Base-by-base conservation (phyloP, 768 basidiomycete species). In the Rhodotorula graminis region DNA sequence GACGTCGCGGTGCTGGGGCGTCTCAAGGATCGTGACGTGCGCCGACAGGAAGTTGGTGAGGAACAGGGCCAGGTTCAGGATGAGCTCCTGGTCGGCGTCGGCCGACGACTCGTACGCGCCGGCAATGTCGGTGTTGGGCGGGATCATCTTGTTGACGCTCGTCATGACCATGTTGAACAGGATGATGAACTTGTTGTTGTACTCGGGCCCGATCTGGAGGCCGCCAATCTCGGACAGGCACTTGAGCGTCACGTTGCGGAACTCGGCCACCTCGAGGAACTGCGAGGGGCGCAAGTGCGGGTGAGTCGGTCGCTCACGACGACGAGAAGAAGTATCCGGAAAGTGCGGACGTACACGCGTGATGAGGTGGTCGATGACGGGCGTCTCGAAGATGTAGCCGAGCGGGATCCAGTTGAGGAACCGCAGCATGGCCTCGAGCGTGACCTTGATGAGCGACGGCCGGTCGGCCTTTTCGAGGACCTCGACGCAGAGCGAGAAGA, bases 401-500 rank as follows among this genome's bases (percentile, higher is more conserved):
- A 99, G 84, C 61, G 96, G 96, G 78, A 99, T 99, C 96, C 96
- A 98, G 81, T 97, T 97, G 78, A 99, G 83, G 86, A 99, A 99
- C 65, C 93, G 86, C 73, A 98, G 84, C 27, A 99, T 84, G 0
- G 96, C 97, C 81, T 98, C 95, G 74, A 99, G 83, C 5, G 95
- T 98, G 25, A 90, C 91, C 81, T 87, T 93, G 84, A 98, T 94
- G 70, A 99, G 82, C 27, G 91, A 92, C 12, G 92, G 87, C 84
- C 97, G 98, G 80, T 91, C 89, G n/a, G 95, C 94, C 81, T 95
- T 93, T 80, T 93, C 93, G 50, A 99, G 84, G 37, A 99, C 93
- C 82, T 98, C 94, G 71, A 90, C 90, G 80, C 96, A 98, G 29
- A 99, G 86, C 78, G 92, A 92, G 87, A 98, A 99, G 82, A 99